Evolutionary conservation across 2,329 filamentous ascomycete genomes (phyloP).

Genomic region (Camptophora hylomeconis): DNA sequence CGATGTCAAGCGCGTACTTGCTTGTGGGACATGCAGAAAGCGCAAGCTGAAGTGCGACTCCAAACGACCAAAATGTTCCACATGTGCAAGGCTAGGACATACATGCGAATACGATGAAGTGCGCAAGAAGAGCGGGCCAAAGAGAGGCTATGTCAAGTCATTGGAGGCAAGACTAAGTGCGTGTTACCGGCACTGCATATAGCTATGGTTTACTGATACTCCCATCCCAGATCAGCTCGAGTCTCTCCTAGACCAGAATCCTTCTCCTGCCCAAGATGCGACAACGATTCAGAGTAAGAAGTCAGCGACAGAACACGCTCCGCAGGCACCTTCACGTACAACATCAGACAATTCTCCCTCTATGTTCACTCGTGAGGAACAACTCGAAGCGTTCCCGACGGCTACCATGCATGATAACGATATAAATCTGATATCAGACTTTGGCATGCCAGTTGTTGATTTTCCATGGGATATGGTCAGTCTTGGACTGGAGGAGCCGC

Average conservation of each 20-base stretch:
- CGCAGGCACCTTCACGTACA: slow-evolving; percentile 9
- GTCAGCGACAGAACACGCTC: slow-evolving; percentile 4
- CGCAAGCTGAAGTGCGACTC: slow-evolving; percentile 56
- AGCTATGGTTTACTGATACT: too few species aligned
- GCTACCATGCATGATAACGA: slow-evolving; percentile 9
- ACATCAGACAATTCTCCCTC: slow-evolving; percentile 7
- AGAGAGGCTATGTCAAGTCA: slow-evolving; percentile 87
- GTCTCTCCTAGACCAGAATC: too few species aligned
- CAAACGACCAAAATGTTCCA: slow-evolving; percentile 69
- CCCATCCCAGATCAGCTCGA: too few species aligned
- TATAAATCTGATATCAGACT: slow-evolving; percentile 11
- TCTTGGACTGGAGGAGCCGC: slow-evolving; percentile 66
- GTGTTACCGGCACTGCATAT: too few species aligned
- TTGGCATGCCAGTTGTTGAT: slow-evolving; percentile 21
- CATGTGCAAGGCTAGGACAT: slow-evolving; percentile 75
- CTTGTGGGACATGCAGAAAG: slow-evolving; percentile 86
- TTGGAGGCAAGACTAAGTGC: slow-evolving; percentile 77
- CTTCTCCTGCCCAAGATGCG: too few species aligned
- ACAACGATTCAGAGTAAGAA: too few species aligned
- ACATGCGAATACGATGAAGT: slow-evolving; percentile 85
- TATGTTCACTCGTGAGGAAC: too few species aligned
- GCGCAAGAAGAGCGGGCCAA: slow-evolving; percentile 85
- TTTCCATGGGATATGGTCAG: slow-evolving; percentile 80
- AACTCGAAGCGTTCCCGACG: too few species aligned
- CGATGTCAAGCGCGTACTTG: slow-evolving; percentile 33